phyloP scores from a whole-genome alignment of 352 stramenopile genomes.

The Pythium rhizo-oryzae region DNA sequence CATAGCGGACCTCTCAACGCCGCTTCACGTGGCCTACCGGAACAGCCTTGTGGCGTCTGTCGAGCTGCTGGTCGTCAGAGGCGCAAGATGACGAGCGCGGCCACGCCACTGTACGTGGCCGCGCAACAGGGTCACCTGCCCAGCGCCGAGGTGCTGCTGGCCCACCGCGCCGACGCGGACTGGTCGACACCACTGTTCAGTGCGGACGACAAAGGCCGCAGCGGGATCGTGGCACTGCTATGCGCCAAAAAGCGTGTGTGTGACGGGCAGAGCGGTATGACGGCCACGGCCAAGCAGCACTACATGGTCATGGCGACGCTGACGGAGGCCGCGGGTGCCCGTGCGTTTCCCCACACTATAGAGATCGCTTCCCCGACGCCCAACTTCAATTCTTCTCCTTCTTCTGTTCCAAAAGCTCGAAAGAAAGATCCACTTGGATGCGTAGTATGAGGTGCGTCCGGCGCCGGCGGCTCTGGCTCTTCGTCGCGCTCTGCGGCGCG shows the following conservation, averaged over 20 bases:
- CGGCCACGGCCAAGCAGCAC: slow-evolving; percentile 65
- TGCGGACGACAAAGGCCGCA: slow-evolving; percentile 75
- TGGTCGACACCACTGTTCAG: slow-evolving; percentile 79
- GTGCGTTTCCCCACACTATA: no score
- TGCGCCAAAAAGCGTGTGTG: slow-evolving; percentile 46
- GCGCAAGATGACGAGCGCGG: slow-evolving; percentile 47
- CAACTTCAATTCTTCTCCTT: no score
- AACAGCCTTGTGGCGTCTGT: slow-evolving; percentile 71
- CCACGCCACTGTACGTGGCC: slow-evolving; percentile 80
- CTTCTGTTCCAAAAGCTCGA: no score
- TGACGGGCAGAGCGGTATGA: slow-evolving; percentile 70
- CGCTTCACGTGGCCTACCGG: slow-evolving; percentile 77
- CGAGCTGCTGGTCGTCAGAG: slow-evolving; percentile 52
- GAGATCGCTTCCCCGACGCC: no score
- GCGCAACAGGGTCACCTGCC: slow-evolving; percentile 64
- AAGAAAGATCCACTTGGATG: no score
- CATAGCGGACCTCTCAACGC: slow-evolving; percentile 78
- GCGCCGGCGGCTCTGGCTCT: no score
- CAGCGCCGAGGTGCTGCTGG: slow-evolving; percentile 18
- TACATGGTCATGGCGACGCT: slow-evolving; percentile 29
- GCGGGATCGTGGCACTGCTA: slow-evolving; percentile 52
- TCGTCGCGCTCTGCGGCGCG: no score
- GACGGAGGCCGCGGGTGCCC: slow-evolving; percentile 12
- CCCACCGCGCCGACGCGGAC: slow-evolving; percentile 40
- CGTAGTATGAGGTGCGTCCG: no score